Conservation (phyloP, 1,284 basidiomycete species). For the Trametes versicolor region DNA sequence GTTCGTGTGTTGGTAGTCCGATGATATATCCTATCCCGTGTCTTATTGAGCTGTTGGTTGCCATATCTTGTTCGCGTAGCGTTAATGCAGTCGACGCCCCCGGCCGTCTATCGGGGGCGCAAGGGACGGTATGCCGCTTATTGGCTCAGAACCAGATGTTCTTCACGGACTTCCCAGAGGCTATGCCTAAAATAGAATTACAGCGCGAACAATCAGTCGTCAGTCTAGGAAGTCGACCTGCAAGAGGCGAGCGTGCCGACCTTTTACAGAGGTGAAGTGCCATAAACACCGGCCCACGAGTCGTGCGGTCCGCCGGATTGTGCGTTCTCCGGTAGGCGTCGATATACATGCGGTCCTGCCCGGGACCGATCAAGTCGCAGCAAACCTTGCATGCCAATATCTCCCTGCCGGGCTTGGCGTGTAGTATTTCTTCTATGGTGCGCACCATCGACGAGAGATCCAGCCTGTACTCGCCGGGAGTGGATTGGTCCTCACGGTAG, state of each 20-base stretch:
- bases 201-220: no score
- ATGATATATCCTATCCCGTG: no score
- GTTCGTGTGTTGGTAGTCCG: no score
- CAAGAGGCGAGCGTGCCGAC: no score
- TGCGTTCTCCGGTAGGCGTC: neutral
- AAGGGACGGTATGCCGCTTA: no score
- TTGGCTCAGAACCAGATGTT: no score
- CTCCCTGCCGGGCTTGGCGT: neutral
- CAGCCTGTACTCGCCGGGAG: neutral
- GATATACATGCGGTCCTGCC: neutral
- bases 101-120: no score
- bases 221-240: no score
- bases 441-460: neutral
- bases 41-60: neutral
- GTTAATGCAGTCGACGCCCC: no score
- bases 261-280: neutral
- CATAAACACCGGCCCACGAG: neutral
- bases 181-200: no score
- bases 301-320: neutral
- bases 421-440: neutral
- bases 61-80: no score
- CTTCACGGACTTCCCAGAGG: no score
- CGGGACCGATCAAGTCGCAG: neutral
- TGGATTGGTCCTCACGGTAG: neutral
- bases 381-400: neutral